Evolutionary conservation across 1,284 basidiomycete species (phyloP), one percentile per base, ranked within the genome.

Genomic region (Puccinia polysora): DNA sequence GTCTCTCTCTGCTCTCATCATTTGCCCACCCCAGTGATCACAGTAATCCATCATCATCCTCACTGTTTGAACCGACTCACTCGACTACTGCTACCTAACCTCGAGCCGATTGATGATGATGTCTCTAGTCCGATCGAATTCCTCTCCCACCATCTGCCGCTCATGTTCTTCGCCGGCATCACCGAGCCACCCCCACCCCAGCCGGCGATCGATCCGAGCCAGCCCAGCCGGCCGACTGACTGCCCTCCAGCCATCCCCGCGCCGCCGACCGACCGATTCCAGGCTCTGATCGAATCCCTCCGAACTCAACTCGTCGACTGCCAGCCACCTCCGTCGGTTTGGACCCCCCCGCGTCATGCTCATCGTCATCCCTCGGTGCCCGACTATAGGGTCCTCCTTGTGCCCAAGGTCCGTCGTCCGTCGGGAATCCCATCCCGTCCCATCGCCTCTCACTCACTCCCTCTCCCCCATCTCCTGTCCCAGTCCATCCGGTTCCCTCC

Each of bases 161-260:
- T 95, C 62, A 89, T 96, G 89, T 95, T 95, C 78, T 88, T 93
- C 34, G 90, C 90, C 28, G 92, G 93, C 0, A 84, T 96, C 43
- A 86, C 86, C 73, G 77, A 38, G 38, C 79, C 52, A 72, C 77
- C 74, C 18, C 71, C 74, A 58, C 69, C 60, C 30, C 75, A 67
- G 45, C 3, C 76, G 65, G 74, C 78, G 77, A 53, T 32, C 77
- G 62, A 34, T 78, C 0, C 73, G 77, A 23, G 71, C 77, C 30
- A 65, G n/a, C n/a, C n/a, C 77, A 63, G 36, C 71, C 74, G 6
- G 49, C 75, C 10, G 73, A 73, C 1, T 75, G 74, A 30, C n/a
- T n/a, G n/a, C 75, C n/a, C 56, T 23, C 25, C 56, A 18, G 18
- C 58, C 23, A 36, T 56, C 28, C 43, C 65, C 14, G 49, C 75